These are phyloP conservation scores for Xylogone sp. DNA, from an alignment of 2,329 filamentous ascomycete species.

Conservation along the genomic window DNA sequence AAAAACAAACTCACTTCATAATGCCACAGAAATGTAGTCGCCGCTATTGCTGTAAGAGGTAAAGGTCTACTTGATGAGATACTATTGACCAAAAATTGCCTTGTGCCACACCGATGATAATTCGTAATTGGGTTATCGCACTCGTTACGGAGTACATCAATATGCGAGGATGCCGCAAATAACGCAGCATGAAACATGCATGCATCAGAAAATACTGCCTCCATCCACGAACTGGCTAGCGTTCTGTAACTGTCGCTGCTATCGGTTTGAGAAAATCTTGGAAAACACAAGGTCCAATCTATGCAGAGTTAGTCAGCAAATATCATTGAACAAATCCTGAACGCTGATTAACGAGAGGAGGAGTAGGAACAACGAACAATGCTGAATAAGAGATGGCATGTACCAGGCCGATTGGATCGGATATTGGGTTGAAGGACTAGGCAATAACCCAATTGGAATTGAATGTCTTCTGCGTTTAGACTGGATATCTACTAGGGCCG, in stretches of 20 bases:
- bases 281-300: not conserved
- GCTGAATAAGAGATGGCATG: not conserved
- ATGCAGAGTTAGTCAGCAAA: not conserved
- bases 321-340: not conserved
- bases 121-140: not conserved
- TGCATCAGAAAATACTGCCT: not conserved
- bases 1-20: not conserved
- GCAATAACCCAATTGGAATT: not conserved
- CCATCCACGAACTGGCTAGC: not conserved
- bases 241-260: not conserved
- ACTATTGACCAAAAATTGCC: not conserved
- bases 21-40: not conserved
- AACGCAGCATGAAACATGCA: not conserved
- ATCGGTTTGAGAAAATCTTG: not conserved
- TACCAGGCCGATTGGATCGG: not conserved
- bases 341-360: not conserved
- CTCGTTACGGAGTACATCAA: not conserved
- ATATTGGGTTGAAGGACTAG: not conserved
- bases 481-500: not conserved
- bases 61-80: not conserved
- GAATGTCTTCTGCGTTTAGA: not conserved
- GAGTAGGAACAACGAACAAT: not conserved
- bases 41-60: not conserved
- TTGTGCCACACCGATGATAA: not conserved
- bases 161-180: not conserved